Percentiles rank a stretch among this genome's conserved stretches.
Evolutionary conservation across 208 protist genomes (phyloP).

Genomic region (Angomonas deanei): DNA sequence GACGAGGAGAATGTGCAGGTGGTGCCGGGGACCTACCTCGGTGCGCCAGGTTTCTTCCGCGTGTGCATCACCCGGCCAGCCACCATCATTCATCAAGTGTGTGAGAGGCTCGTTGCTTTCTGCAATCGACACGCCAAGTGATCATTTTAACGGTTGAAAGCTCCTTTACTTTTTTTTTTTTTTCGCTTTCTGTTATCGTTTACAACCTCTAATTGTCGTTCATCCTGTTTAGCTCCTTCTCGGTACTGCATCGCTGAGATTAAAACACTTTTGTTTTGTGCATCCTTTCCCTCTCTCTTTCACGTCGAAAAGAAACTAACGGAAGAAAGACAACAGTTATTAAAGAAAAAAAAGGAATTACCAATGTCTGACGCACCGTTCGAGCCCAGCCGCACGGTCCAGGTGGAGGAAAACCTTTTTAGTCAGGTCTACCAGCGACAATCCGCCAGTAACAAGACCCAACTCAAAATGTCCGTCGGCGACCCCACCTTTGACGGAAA

Average conservation of each 20-base stretch:
- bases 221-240: background rate
- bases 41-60: background rate
- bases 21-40: background rate
- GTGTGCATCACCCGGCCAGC: background rate
- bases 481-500: constrained; percentile 41
- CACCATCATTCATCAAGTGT: background rate
- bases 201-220: background rate
- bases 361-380: constrained; percentile 4
- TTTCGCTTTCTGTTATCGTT: background rate
- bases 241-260: too few relatives aligned
- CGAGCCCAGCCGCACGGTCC: constrained; percentile 7
- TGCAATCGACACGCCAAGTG: too few relatives aligned
- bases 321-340: background rate
- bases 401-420: constrained; percentile 19
- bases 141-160: too few relatives aligned
- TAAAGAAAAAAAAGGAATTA: constrained; percentile 5
- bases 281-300: constrained; percentile 2
- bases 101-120: too few relatives aligned
- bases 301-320: too few relatives aligned
- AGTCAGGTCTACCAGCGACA: constrained; percentile 25
- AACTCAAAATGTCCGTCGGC: constrained; percentile 19
- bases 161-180: background rate
- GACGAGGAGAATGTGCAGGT: background rate
- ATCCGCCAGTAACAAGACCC: constrained; percentile 28
- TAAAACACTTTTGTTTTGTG: background rate